Evolutionary conservation across 2,329 filamentous ascomycete species (phyloP), one percentile per base, ranked within the genome.

Genomic region (Fulvia fulva): DNA sequence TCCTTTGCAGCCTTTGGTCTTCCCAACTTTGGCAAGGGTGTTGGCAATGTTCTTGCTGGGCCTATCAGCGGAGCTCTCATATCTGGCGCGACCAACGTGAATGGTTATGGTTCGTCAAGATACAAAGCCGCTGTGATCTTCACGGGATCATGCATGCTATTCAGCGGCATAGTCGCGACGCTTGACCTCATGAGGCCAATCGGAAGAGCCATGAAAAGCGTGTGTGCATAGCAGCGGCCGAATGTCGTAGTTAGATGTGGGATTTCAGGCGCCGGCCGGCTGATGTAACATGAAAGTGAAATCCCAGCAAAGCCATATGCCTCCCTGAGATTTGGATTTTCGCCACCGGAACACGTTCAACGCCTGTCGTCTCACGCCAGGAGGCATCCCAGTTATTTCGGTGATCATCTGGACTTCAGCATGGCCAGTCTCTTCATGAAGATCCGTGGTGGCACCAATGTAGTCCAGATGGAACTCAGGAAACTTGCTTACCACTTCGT

Each of bases 11-110:
- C 63, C 2, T 69, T 67, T 56, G 61, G 63, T 6, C 43, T 67
- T 1, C 57, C 67, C 11, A 66, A 62, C 26, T 60, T 67, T n/a
- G 65, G 58, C 3, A 64, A 68, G 37, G 66, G 66, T 2, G 51
- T 67, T 34, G 66, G 65, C 2, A 69, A 68, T 34, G 59, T 69
- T 2, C 44, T 68, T 34, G 61, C 63, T 16, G 66, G 66, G 9
- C 66, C 67, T 3, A 61, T 69, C 41, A 61, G 63, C 21, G 66
- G 57, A 22, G 57, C 53, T 16, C 46, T 69, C 6, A 23, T 69
- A 25, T 11, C 14, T n/a, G 53, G 37, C 1, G 41, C 11, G 0
- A 46, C 56, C 5, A 46, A 57, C 6, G 11, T 41, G n/a, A 23
- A 30, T 14, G 43, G 46, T 9, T 67, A 66, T 44, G 65, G 64